Evolutionary conservation across 1,284 basidiomycete genomes (phyloP).

Genomic region (Marasmius fiardii): DNA sequence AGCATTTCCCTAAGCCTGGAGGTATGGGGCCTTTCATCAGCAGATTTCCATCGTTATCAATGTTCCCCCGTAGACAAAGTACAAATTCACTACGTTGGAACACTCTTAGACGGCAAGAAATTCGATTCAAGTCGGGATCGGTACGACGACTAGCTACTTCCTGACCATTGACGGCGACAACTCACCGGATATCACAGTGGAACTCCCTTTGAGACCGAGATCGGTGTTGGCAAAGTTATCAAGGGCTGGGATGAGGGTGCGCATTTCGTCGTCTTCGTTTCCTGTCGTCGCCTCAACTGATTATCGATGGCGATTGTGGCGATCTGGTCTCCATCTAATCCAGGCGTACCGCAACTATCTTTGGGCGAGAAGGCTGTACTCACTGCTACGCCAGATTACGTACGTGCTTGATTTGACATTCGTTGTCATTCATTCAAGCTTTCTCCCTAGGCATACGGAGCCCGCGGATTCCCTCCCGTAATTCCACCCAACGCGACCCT

Average conservation of each 20-base stretch:
- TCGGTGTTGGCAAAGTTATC: constrained; percentile 82
- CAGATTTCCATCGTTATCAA: background rate
- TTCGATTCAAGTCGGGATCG: constrained; percentile 78
- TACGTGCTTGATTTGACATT: constrained; percentile 33
- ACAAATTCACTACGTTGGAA: constrained; percentile 75
- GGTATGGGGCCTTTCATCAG: background rate
- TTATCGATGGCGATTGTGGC: constrained; percentile 15
- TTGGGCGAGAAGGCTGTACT: constrained; percentile 75
- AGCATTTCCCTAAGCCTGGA: constrained; percentile 35
- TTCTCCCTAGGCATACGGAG: constrained; percentile 57
- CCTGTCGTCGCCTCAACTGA: constrained; percentile 15
- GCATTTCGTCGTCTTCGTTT: constrained; percentile 18
- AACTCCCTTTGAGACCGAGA: constrained; percentile 67
- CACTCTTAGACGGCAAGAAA: constrained; percentile 51
- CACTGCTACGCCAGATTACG: constrained; percentile 65
- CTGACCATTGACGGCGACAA: background rate
- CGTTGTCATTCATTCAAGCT: constrained; percentile 7
- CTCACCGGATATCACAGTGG: constrained; percentile 34
- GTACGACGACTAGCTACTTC: constrained; percentile 27
- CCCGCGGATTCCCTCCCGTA: constrained; percentile 73
- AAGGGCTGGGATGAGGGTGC: constrained; percentile 90
- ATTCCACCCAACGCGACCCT: constrained; percentile 40
- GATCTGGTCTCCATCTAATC: background rate
- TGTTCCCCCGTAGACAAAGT: constrained; percentile 35
- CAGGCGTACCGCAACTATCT: constrained; percentile 75